These are phyloP conservation scores for Phytomonas serpens DNA, from an alignment of 208 protist species.

Conservation along the genomic window DNA sequence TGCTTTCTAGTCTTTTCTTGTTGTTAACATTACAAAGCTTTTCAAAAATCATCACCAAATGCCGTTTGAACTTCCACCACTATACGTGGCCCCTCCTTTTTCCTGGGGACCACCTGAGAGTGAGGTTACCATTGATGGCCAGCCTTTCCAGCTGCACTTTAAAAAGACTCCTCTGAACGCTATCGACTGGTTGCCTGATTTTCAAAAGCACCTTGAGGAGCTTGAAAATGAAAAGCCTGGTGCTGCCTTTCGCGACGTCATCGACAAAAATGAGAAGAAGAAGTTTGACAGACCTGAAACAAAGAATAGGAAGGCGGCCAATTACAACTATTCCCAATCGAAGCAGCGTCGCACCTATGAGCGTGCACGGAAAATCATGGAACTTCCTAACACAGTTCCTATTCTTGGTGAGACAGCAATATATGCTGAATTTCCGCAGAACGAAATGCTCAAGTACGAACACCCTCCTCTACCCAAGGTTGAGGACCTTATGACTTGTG, in stretches of 20 bases:
- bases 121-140: slow-evolving; percentile 58
- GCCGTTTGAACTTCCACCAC: slow-evolving; percentile 66
- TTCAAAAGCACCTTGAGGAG: slow-evolving; percentile 5
- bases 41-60: slow-evolving; percentile 17
- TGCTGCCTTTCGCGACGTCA: neutral
- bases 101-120: slow-evolving; percentile 73
- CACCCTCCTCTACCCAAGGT: slow-evolving; percentile 25
- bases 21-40: slow-evolving; percentile 3
- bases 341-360: slow-evolving; percentile 25
- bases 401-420: slow-evolving; percentile 23
- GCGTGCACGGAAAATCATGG: slow-evolving; percentile 22
- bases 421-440: slow-evolving; percentile 25
- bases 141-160: slow-evolving; percentile 53
- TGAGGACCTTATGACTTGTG: slow-evolving; percentile 41
- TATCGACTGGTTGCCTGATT: slow-evolving; percentile 37
- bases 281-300: slow-evolving; percentile 13
- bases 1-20: neutral
- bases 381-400: slow-evolving; percentile 33
- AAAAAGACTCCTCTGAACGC: slow-evolving; percentile 42
- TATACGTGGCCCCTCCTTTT: slow-evolving; percentile 63
- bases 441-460: slow-evolving; percentile 36
- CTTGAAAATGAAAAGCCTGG: neutral
- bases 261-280: slow-evolving; percentile 16
- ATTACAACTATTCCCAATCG: slow-evolving; percentile 13
- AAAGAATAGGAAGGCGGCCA: slow-evolving; percentile 6